Percentiles rank a stretch among this genome's conserved stretches.
Conservation (phyloP, 1,284 basidiomycete species). For the Mycena citricolor region DNA sequence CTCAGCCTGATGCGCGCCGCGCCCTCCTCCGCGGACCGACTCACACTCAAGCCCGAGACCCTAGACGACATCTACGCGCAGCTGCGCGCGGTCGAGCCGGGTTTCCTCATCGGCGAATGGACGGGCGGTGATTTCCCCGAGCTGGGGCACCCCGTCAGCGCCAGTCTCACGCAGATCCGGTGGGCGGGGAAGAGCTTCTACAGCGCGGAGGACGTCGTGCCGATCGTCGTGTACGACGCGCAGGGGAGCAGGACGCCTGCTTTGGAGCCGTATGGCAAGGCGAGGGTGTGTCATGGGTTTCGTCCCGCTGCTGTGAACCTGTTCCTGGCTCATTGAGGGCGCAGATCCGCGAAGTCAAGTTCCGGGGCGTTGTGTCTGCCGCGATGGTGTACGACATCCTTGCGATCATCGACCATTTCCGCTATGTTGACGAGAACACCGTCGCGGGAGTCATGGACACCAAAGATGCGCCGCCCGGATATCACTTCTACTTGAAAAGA, state of each 20-base stretch:
- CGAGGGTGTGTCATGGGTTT: background rate
- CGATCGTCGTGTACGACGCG: slow-evolving; percentile 6
- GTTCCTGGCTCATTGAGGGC: background rate
- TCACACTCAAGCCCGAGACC: too few relatives aligned
- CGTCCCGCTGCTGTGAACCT: too few relatives aligned
- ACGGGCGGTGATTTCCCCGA: slow-evolving; percentile 10
- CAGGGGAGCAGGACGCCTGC: background rate
- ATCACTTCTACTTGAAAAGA: slow-evolving; percentile 9
- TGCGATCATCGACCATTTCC: slow-evolving; percentile 12
- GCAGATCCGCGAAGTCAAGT: slow-evolving; percentile 11
- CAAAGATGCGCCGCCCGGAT: slow-evolving; percentile 1
- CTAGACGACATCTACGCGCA: slow-evolving; percentile 7
- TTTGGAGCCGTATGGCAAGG: background rate
- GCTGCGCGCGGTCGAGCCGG: slow-evolving; percentile 6
- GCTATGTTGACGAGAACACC: slow-evolving; percentile 9
- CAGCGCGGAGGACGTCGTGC: slow-evolving; percentile 9
- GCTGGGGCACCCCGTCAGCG: slow-evolving; percentile 2
- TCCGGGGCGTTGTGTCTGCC: slow-evolving; percentile 7
- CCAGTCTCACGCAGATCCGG: background rate
- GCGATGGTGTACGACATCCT: slow-evolving; percentile 12
- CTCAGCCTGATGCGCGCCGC: too few relatives aligned
- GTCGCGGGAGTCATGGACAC: slow-evolving; percentile 10
- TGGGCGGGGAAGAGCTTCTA: slow-evolving; percentile 13
- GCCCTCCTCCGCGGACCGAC: too few relatives aligned
- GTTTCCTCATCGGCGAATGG: slow-evolving; percentile 14